A percentile compares a stretch with the other conserved stretches of the same genome.
phyloP scores from a whole-genome alignment of 805 yeast genomes.

The Cyberlindnera subsufficiens region DNA sequence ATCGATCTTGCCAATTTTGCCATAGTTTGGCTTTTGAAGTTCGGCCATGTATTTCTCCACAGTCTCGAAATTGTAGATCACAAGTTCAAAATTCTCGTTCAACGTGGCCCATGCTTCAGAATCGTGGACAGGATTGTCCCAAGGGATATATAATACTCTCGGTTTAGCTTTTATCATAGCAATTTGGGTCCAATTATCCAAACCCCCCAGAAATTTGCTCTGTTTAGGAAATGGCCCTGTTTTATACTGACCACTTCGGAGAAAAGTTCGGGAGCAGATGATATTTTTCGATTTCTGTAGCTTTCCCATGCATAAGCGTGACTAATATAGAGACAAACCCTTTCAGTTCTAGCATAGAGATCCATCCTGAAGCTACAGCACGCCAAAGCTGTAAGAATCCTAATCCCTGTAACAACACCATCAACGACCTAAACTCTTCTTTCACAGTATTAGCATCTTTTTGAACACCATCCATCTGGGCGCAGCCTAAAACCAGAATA shows the following conservation, averaged over 20 bases:
- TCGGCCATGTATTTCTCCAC: constrained; percentile 31
- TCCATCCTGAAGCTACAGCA: constrained; percentile 25
- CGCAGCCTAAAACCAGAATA: constrained; percentile 26
- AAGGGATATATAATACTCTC: constrained; percentile 33
- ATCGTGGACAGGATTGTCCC: constrained; percentile 33
- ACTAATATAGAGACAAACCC: constrained; percentile 16
- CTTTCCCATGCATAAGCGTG: constrained; percentile 13
- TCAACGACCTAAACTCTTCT: constrained; percentile 21
- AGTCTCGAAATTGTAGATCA: constrained; percentile 27
- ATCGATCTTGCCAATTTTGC: constrained; percentile 29
- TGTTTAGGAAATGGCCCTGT: too few species aligned
- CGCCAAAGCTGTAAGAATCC: constrained; percentile 18
- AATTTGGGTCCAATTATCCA: too few species aligned
- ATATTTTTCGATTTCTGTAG: too few species aligned
- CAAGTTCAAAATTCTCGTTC: constrained; percentile 31
- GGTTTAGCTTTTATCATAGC: constrained; percentile 21
- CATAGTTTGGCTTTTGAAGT: constrained; percentile 28
- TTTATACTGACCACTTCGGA: neutral
- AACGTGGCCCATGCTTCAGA: constrained; percentile 31
- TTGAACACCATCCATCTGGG: constrained; percentile 27
- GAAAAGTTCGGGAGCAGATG: too few species aligned
- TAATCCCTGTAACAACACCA: constrained; percentile 24
- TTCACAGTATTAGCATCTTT: constrained; percentile 19
- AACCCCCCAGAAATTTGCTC: neutral
- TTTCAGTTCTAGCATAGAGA: constrained; percentile 20